Percentiles rank a stretch among this genome's conserved stretches.
These are phyloP conservation scores for Eimeria zaria DNA, from an alignment of 169 alveolate genomes.

Conservation along the genomic window DNA sequence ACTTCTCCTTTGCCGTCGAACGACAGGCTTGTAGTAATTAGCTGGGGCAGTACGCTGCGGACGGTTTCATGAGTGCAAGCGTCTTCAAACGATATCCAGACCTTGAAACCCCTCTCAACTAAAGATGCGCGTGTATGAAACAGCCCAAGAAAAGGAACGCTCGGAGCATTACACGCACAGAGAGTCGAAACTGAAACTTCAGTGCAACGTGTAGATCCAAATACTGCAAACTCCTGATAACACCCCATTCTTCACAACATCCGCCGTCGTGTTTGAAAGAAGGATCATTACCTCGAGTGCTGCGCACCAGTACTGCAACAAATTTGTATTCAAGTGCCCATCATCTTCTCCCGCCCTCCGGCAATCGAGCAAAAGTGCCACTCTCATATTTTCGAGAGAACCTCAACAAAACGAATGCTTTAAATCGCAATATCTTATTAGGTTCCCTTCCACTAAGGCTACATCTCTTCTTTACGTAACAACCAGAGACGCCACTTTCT, in stretches of 20 bases:
- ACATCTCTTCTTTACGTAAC: neutral
- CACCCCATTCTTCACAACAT: neutral
- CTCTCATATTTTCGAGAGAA: neutral
- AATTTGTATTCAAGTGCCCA: slow-evolving; percentile 26
- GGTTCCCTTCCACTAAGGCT: neutral
- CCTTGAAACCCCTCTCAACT: slow-evolving; percentile 44
- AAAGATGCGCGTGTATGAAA: neutral
- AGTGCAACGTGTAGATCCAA: slow-evolving; percentile 38
- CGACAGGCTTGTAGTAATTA: slow-evolving; percentile 6
- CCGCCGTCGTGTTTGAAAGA: no score
- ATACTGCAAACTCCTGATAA: slow-evolving; percentile 52
- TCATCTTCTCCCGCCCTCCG: slow-evolving; percentile 10
- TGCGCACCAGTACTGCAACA: slow-evolving; percentile 69
- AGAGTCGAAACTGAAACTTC: slow-evolving; percentile 44
- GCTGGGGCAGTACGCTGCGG: slow-evolving; percentile 46
- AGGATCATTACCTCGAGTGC: slow-evolving; percentile 24
- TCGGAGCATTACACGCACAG: neutral
- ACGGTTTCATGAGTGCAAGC: slow-evolving; percentile 26
- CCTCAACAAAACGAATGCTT: neutral
- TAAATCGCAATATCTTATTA: neutral
- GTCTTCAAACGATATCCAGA: slow-evolving; percentile 40
- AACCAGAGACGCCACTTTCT: neutral
- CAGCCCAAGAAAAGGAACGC: neutral
- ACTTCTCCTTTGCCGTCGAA: neutral
- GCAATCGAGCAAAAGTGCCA: slow-evolving; percentile 57